phyloP scores from a whole-genome alignment of 345 rosid species.

The Triadica sebifera region DNA sequence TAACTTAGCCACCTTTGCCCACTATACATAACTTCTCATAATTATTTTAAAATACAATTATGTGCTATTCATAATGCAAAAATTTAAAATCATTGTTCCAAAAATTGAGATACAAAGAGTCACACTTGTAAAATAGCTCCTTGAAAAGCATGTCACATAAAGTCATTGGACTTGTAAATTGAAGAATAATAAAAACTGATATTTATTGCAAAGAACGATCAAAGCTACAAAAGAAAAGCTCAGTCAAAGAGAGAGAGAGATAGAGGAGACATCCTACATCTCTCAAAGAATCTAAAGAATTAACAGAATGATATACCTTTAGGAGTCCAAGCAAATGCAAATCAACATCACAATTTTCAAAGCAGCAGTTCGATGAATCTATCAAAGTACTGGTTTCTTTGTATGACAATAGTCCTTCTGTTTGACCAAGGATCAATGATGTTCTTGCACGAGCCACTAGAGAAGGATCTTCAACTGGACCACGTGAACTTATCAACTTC shows the following conservation, averaged over 20 bases:
- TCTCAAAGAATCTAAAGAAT: not conserved
- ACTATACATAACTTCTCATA: not conserved
- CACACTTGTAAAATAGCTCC: not conserved
- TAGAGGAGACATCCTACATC: not conserved
- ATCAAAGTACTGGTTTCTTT: constrained; percentile 70
- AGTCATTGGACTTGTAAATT: not conserved
- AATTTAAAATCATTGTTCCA: not conserved
- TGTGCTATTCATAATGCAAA: not conserved
- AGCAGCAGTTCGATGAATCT: constrained; percentile 70
- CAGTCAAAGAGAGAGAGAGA: not conserved
- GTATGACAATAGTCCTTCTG: constrained; percentile 74
- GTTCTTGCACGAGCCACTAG: constrained; percentile 64
- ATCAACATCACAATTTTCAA: constrained; percentile 68
- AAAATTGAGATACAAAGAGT: not conserved
- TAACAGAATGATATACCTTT: constrained; percentile 46
- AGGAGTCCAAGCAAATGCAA: constrained; percentile 66
- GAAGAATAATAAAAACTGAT: not conserved
- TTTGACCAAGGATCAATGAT: constrained; percentile 61
- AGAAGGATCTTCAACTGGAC: constrained; percentile 91
- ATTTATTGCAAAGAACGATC: not conserved
- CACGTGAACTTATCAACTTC: constrained; percentile 68
- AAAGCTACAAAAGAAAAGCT: not conserved
- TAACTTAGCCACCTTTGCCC: not conserved
- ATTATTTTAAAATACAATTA: not conserved
- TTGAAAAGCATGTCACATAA: not conserved